phyloP scores from a whole-genome alignment of 1,284 basidiomycete genomes.

The Austropuccinia psidii region DNA sequence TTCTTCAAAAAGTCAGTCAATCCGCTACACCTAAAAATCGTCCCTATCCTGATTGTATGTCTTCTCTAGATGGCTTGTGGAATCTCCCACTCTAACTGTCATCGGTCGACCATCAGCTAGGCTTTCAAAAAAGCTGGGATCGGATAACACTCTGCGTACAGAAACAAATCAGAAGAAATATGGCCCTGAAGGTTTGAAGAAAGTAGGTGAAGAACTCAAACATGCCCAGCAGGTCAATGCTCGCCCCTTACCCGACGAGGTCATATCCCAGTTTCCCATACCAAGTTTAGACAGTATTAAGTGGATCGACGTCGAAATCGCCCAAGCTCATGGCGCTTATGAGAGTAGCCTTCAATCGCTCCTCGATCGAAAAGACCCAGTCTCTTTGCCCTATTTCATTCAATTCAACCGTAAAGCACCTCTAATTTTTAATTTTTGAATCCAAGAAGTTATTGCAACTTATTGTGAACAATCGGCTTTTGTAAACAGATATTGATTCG shows the following conservation, averaged over 20 bases:
- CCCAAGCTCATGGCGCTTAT: constrained; percentile 40
- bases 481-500: constrained; percentile 56
- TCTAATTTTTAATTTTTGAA: background rate
- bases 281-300: constrained; percentile 80
- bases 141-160: constrained; percentile 70
- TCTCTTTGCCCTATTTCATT: constrained; percentile 71
- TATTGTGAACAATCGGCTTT: too few species aligned
- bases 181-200: constrained; percentile 71
- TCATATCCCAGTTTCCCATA: constrained; percentile 75
- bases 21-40: background rate
- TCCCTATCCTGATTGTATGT: background rate
- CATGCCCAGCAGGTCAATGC: constrained; percentile 82
- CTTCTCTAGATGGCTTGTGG: constrained; percentile 63
- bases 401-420: constrained; percentile 59
- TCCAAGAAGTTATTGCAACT: background rate
- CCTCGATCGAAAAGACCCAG: constrained; percentile 61
- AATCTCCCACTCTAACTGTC: constrained; percentile 63
- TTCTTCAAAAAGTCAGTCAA: constrained; percentile 66
- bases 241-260: constrained; percentile 64
- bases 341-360: constrained; percentile 55
- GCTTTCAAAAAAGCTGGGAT: constrained; percentile 71
- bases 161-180: constrained; percentile 62
- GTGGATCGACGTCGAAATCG: constrained; percentile 86
- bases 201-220: constrained; percentile 63
- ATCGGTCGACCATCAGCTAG: constrained; percentile 78